These are phyloP conservation scores for Psilocybe cyanescens DNA, from an alignment of 768 basidiomycete genomes.

Conservation along the genomic window DNA sequence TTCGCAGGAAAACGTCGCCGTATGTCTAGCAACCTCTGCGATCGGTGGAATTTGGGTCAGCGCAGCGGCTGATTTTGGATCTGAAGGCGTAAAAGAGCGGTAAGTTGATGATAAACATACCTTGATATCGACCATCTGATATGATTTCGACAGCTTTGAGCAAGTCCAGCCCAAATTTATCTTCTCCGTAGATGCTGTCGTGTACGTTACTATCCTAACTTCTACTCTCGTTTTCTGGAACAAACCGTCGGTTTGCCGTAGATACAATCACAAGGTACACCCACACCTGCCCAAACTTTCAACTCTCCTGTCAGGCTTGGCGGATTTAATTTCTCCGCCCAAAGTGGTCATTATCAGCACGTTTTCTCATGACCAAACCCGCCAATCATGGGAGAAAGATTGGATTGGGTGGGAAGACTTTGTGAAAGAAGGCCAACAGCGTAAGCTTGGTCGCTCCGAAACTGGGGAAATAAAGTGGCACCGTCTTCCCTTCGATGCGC, in stretches of 20 bases:
- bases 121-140: constrained; percentile 5
- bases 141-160: constrained; percentile 52
- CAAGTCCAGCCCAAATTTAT: constrained; percentile 79
- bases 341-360: constrained; percentile 64
- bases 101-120: constrained; percentile 24
- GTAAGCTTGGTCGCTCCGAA: constrained; percentile 49
- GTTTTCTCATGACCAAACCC: constrained; percentile 36
- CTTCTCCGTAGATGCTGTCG: constrained; percentile 74
- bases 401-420: constrained; percentile 64
- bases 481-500: constrained; percentile 68
- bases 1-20: constrained; percentile 66
- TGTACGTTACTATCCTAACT: constrained; percentile 43
- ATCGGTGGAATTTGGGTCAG: constrained; percentile 85
- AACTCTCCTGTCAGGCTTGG: constrained; percentile 57
- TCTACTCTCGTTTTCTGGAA: constrained; percentile 17
- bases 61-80: constrained; percentile 83
- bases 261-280: constrained; percentile 76
- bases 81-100: constrained; percentile 77
- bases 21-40: constrained; percentile 69
- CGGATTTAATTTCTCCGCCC: constrained; percentile 37
- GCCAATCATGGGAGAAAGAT: constrained; percentile 42
- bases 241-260: constrained; percentile 26
- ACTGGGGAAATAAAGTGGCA: constrained; percentile 68
- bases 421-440: constrained; percentile 46
- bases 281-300: constrained; percentile 66